phyloP scores from a whole-genome alignment of 2,329 filamentous ascomycete genomes.

The Arthrobotrys megalospora region DNA sequence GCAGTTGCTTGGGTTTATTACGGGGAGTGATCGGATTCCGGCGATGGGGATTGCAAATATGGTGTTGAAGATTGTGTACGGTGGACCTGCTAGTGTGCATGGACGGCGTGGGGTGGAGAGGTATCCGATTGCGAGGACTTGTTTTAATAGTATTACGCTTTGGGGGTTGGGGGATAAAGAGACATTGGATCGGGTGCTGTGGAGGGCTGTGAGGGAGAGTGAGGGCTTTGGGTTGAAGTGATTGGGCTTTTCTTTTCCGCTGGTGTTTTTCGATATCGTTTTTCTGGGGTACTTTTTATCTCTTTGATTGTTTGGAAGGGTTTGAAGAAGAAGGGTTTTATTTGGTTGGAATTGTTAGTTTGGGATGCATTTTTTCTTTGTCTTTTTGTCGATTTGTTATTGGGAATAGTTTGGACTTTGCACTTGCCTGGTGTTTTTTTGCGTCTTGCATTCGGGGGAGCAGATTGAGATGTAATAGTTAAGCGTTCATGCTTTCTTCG shows the following conservation, averaged over 20 bases:
- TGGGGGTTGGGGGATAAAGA: slow-evolving; percentile 79
- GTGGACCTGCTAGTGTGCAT: slow-evolving; percentile 70
- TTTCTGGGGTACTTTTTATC: not conserved
- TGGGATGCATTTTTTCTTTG: slow-evolving; percentile 1
- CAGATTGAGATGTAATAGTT: not conserved
- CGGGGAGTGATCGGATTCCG: slow-evolving; percentile 89
- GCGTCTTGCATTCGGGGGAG: not conserved
- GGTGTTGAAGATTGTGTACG: slow-evolving; percentile 80
- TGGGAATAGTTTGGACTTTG: slow-evolving; percentile 1
- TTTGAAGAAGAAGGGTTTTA: not conserved
- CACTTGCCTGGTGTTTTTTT: slow-evolving; percentile 1
- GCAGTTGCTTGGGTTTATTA: slow-evolving; percentile 86
- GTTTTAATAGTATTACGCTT: slow-evolving; percentile 87
- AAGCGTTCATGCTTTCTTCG: not conserved
- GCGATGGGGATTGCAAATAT: slow-evolving; percentile 87
- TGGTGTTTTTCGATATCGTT: not conserved
- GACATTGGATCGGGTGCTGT: slow-evolving; percentile 80
- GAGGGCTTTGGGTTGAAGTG: slow-evolving; percentile 92
- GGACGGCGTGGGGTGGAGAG: slow-evolving; percentile 75
- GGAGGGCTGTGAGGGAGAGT: slow-evolving; percentile 89
- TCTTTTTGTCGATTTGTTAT: slow-evolving; percentile 10
- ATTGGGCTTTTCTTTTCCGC: slow-evolving; percentile 61
- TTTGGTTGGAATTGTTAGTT: not conserved
- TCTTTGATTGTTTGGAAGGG: not conserved
- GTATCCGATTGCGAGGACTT: slow-evolving; percentile 89